Conservation (phyloP, 805 yeast genomes). For the Yarrowia alimentaria region DNA sequence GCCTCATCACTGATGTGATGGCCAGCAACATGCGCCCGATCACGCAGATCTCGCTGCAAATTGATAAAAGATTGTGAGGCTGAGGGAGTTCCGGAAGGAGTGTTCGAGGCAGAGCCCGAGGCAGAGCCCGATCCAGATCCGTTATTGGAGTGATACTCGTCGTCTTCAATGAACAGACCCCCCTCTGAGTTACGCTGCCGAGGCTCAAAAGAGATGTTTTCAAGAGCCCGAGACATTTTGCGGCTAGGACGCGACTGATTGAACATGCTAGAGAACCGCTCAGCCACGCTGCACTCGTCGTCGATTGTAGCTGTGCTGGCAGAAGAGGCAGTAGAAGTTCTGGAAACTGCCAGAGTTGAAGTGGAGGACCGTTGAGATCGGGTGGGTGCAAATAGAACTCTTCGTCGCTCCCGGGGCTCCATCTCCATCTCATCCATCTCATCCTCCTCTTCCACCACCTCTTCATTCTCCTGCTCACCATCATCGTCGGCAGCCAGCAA, state of each 20-base stretch:
- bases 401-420: conserved; percentile 7
- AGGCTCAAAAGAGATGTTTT: conserved; percentile 15
- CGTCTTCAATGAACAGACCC: no score
- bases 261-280: conserved; percentile 15
- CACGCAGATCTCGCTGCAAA: conserved; percentile 8
- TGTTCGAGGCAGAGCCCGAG: neutral
- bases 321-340: conserved; percentile 9
- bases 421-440: neutral
- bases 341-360: neutral
- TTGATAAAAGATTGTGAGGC: conserved; percentile 13
- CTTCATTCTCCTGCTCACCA: conserved; percentile 2
- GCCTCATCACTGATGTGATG: neutral
- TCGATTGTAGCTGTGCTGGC: conserved; percentile 1
- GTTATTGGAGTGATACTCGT: neutral
- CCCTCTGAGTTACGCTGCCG: no score
- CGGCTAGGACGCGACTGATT: conserved; percentile 1
- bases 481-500: conserved; percentile 8
- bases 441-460: conserved; percentile 4
- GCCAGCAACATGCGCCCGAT: conserved; percentile 10
- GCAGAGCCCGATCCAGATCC: neutral
- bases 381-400: conserved; percentile 8
- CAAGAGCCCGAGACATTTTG: conserved; percentile 20
- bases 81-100: conserved; percentile 13
- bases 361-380: conserved; percentile 9
- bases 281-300: conserved; percentile 2